Conservation (phyloP, 148 eudicot species). For the Nepenthes gracilis region DNA sequence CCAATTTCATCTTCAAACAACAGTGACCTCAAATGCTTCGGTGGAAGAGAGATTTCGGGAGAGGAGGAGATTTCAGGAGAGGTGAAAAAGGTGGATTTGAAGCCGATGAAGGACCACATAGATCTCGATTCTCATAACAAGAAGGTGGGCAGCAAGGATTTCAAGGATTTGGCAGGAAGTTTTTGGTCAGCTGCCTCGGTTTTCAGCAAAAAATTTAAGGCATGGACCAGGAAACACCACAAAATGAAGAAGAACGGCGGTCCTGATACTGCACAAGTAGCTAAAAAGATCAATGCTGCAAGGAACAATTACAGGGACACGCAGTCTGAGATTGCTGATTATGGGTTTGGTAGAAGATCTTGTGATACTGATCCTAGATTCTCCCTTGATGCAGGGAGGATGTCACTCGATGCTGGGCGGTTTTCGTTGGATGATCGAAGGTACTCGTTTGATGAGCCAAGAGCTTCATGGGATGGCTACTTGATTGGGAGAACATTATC, state of each 20-base stretch:
- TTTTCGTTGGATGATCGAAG: constrained; percentile 72
- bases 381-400: constrained; percentile 13
- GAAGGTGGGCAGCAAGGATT: constrained; percentile 36
- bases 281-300: constrained; percentile 38
- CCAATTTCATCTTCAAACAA: not conserved
- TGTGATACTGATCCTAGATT: constrained; percentile 69
- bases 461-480: constrained; percentile 96
- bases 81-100: constrained; percentile 18
- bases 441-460: constrained; percentile 79
- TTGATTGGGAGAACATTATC: constrained; percentile 49
- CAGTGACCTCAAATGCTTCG: not conserved
- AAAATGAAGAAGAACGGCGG: constrained; percentile 23
- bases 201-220: constrained; percentile 68
- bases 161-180: constrained; percentile 40
- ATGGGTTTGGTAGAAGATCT: constrained; percentile 81
- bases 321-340: constrained; percentile 87
- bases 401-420: constrained; percentile 26
- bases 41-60: not conserved
- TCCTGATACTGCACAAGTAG: constrained; percentile 6
- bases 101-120: constrained; percentile 75
- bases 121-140: constrained; percentile 60
- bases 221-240: constrained; percentile 44
- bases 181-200: constrained; percentile 91
- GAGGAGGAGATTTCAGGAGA: constrained; percentile 8
- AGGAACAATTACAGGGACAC: constrained; percentile 43